These are phyloP conservation scores for Cyathus striatus DNA, from an alignment of 768 basidiomycete species.

Conservation along the genomic window DNA sequence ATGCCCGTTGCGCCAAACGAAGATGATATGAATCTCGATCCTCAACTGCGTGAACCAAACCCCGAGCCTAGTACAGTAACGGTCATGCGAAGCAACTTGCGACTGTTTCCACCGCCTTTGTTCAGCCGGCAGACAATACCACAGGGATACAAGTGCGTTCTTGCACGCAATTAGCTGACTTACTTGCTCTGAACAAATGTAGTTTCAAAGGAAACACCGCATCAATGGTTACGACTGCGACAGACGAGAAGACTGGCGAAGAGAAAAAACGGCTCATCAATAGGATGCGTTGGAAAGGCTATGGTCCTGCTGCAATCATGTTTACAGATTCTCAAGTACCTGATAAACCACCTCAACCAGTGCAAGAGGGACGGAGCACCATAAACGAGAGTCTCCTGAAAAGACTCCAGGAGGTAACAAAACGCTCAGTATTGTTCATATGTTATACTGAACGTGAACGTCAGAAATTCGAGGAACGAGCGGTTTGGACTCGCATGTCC, in stretches of 20 bases:
- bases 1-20: slow-evolving; percentile 2
- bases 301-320: slow-evolving; percentile 66
- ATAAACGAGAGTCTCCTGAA: slow-evolving; percentile 51
- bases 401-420: slow-evolving; percentile 48
- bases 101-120: slow-evolving; percentile 83
- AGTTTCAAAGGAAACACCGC: slow-evolving; percentile 79
- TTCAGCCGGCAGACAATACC: slow-evolving; percentile 82
- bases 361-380: slow-evolving; percentile 52
- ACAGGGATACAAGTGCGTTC: slow-evolving; percentile 70
- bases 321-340: slow-evolving; percentile 71
- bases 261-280: slow-evolving; percentile 84
- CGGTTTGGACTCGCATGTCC: slow-evolving; percentile 86
- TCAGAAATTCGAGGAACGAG: slow-evolving; percentile 72
- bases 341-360: slow-evolving; percentile 53
- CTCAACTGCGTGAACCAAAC: slow-evolving; percentile 22
- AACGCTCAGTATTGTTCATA: too few relatives aligned
- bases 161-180: neutral
- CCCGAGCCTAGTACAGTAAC: neutral
- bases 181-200: neutral
- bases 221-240: slow-evolving; percentile 60
- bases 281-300: slow-evolving; percentile 81
- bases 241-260: slow-evolving; percentile 74
- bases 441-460: too few relatives aligned
- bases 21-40: slow-evolving; percentile 43
- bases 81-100: slow-evolving; percentile 50